Conservation (phyloP, 192 early-diverging fungal species). For the Neocallimastix lanati region DNA sequence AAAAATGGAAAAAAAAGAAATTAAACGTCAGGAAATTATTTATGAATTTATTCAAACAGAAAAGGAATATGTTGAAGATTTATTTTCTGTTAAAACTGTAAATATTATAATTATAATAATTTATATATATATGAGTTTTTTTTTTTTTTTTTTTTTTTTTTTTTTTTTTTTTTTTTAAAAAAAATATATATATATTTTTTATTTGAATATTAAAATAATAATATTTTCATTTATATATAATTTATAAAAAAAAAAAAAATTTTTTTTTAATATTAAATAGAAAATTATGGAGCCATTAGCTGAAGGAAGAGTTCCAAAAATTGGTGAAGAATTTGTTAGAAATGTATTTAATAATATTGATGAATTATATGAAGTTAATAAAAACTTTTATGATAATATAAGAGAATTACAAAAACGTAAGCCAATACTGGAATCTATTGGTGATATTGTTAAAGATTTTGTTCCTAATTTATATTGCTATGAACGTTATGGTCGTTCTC, state of each 20-base stretch:
- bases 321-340: not conserved
- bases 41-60: slow-evolving; percentile 84
- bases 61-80: slow-evolving; percentile 75
- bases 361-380: slow-evolving; percentile 15
- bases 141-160: not conserved
- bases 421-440: slow-evolving; percentile 58
- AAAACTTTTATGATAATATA: slow-evolving; percentile 34
- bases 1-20: slow-evolving; percentile 46
- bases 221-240: too few species aligned
- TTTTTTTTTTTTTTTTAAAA: too few species aligned
- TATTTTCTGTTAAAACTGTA: slow-evolving; percentile 59
- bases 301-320: not conserved
- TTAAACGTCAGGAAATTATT: slow-evolving; percentile 80
- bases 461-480: slow-evolving; percentile 55
- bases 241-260: too few species aligned
- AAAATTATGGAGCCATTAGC: not conserved
- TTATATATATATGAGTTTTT: not conserved
- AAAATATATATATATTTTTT: too few species aligned
- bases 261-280: too few species aligned
- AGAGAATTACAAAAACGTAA: slow-evolving; percentile 42
- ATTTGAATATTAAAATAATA: too few species aligned
- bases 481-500: slow-evolving; percentile 69
- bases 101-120: not conserved
- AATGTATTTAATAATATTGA: not conserved
- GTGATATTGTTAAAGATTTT: slow-evolving; percentile 63